These are phyloP conservation scores for Pyrus hybrid DNA, from an alignment of 331 rosid species.

Conservation along the genomic window DNA sequence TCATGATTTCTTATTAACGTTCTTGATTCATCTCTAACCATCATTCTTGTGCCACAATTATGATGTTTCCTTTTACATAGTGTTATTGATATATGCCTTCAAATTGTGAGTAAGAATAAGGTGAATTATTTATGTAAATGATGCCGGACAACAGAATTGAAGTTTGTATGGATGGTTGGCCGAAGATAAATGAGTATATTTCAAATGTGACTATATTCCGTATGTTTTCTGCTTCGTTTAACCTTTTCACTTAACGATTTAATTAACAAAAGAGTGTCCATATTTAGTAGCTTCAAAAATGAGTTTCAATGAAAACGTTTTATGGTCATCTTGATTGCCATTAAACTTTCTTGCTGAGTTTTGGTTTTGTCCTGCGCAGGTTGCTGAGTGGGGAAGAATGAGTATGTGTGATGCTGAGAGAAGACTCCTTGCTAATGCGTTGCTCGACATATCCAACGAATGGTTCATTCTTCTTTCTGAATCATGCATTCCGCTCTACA, in stretches of 20 bases:
- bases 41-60: not conserved
- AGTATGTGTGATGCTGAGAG: constrained; percentile 94
- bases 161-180: not conserved
- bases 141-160: not conserved
- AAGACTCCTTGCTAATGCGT: constrained; percentile 84
- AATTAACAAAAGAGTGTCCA: too few species aligned
- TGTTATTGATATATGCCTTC: not conserved
- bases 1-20: not conserved
- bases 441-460: constrained; percentile 80
- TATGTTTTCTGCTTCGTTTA: not conserved
- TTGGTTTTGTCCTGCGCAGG: constrained; percentile 28
- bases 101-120: too few species aligned
- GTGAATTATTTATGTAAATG: not conserved
- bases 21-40: not conserved
- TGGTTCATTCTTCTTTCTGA: constrained; percentile 83
- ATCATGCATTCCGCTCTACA: constrained; percentile 84
- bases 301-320: not conserved
- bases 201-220: not conserved
- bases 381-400: constrained; percentile 94
- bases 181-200: not conserved
- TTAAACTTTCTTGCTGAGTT: not conserved
- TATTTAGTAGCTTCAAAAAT: not conserved
- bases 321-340: too few species aligned
- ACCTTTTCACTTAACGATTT: not conserved
- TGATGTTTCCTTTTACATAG: not conserved